Evolutionary conservation across 2,329 filamentous ascomycete species (phyloP), one percentile per base, ranked within the genome.

Genomic region (Colletotrichum sp.): DNA sequence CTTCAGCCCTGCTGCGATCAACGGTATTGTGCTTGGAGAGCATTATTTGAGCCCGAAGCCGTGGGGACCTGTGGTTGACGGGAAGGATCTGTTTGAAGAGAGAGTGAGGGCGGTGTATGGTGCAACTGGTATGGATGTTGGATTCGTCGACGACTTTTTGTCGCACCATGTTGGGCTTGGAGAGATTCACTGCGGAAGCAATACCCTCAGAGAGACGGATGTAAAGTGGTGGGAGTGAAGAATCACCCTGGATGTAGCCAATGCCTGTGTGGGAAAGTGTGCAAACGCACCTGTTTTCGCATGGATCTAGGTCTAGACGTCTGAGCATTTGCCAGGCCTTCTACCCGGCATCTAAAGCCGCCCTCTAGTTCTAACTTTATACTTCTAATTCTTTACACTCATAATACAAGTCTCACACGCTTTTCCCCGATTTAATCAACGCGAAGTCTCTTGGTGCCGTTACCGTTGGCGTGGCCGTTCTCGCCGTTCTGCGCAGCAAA

Each of bases 401-500:
- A 24, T 32, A 8, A 30, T 16, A 21, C 24, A 44, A 4, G 13
- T 7, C 36, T 67, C 32, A n/a, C 9, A 21, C 21, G 9, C 32
- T 21, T 10, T 32, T 24, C 1, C 9, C 10, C 21, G 5, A n/a
- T 28, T 52, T 65, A 76, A 24, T 76, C 74, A 16, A 76, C 70
- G 30, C 74, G 66, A 26, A 60, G 44, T 3, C 74, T 60, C 64
- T 76, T 76, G 49, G 57, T 44, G 64, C 64, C 70, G 64, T 76
- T 76, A 12, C 70, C 74, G 70, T 76, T 76, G 57, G 70, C 55
- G 15, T 73, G 64, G 8, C 70, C 70, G 21, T 84, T 81, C 80
- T 89, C 74, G 85, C 59, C 79, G 44, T 52, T 52, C 78, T 82
- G 77, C 9, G 78, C 78, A 44, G 78, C 75, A 66, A 89, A 89